phyloP scores from a whole-genome alignment of 306 rosid genomes.

The Luffa acutangula region DNA sequence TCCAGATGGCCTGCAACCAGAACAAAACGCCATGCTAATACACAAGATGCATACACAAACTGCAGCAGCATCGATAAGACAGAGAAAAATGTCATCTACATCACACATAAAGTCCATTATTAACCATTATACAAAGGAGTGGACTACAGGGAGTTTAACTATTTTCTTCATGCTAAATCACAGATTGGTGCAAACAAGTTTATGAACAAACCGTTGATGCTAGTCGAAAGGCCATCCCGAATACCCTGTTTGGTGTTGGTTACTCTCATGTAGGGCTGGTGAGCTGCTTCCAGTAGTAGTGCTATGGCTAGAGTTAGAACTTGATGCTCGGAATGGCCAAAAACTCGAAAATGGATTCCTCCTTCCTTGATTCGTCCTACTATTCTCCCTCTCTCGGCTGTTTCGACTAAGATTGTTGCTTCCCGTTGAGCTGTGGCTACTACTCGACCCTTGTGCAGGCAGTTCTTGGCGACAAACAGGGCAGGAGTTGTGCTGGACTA shows the following conservation, averaged over 20 bases:
- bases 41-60: neutral
- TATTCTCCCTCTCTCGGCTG: slow-evolving; percentile 4
- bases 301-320: slow-evolving; percentile 1
- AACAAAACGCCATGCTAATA: neutral
- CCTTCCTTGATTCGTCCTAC: slow-evolving; percentile 7
- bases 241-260: slow-evolving; percentile 9
- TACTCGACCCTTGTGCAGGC: slow-evolving; percentile 11
- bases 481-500: slow-evolving; percentile 14
- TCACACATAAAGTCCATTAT: slow-evolving; percentile 7
- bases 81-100: neutral
- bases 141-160: neutral
- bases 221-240: slow-evolving; percentile 14
- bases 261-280: slow-evolving; percentile 4
- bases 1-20: neutral
- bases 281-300: slow-evolving; percentile 4
- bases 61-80: neutral
- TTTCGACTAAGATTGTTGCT: neutral
- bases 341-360: slow-evolving; percentile 12
- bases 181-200: neutral
- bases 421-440: neutral
- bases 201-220: neutral
- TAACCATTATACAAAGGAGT: neutral
- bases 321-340: slow-evolving; percentile 13
- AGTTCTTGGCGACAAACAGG: slow-evolving; percentile 16
- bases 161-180: neutral